Evolutionary conservation across 179 eudicot species (phyloP), one percentile per base, ranked within the genome.

Genomic region (Silene coronaria): DNA sequence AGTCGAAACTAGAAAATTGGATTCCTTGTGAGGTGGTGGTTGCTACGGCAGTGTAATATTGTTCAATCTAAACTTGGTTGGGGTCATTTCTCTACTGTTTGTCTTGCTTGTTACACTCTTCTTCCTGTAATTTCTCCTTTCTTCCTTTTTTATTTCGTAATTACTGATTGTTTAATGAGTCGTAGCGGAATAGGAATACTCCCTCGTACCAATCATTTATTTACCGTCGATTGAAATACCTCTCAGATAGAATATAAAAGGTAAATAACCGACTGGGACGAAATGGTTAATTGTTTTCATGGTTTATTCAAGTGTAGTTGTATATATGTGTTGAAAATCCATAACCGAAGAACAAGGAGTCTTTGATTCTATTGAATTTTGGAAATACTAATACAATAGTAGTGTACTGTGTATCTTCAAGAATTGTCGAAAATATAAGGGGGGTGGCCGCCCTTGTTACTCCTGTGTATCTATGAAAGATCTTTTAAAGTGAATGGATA

Each of bases 11-110:
- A n/a, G n/a, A n/a, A n/a, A n/a, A n/a, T n/a, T n/a, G n/a, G n/a
- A n/a, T n/a, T n/a, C n/a, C n/a, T n/a, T n/a, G n/a, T n/a, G n/a
- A n/a, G n/a, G n/a, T n/a, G n/a, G n/a, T n/a, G n/a, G n/a, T n/a
- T n/a, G n/a, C n/a, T n/a, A n/a, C n/a, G n/a, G n/a, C n/a, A n/a
- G n/a, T n/a, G n/a, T n/a, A n/a, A 42, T 70, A 81, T 90, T 38
- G 89, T 86, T 51, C 95, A 88, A 78, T 72, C 80, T 60, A 91
- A 91, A 85, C 95, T 90, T 62, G 97, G 97, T 5, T 91, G 97
- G 97, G 95, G 97, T 46, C 92, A 90, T 73, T 91, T 91, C 77
- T 91, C 97, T 72, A 90, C 97, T 70, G 95, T 91, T 78, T 91
- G 97, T 95, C 92, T 91, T 65, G 88, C 97, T 79, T 90, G 88